Percentiles rank a stretch among this genome's conserved stretches.
phyloP scores from a whole-genome alignment of 2,329 filamentous ascomycete species.

The Pyricularia pennisetigena region DNA sequence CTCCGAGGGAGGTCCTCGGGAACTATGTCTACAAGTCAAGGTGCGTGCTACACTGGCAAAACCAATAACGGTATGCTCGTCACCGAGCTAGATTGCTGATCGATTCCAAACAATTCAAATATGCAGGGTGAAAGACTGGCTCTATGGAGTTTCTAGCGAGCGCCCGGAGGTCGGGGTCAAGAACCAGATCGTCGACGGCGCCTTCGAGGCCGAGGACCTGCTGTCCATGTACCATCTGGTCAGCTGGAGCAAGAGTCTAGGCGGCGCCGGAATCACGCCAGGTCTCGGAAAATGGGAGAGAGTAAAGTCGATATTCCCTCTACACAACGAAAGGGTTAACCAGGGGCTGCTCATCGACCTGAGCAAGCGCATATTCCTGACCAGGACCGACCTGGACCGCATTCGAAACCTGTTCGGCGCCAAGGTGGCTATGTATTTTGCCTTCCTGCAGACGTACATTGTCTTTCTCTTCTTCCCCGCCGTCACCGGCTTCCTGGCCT shows the following conservation, averaged over 20 bases:
- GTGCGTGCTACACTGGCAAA: slow-evolving; percentile 23
- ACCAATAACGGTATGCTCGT: not conserved
- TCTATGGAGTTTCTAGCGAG: slow-evolving; percentile 56
- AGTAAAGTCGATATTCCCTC: slow-evolving; percentile 57
- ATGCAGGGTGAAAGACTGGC: slow-evolving; percentile 61
- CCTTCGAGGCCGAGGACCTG: slow-evolving; percentile 55
- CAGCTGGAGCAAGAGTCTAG: slow-evolving; percentile 43
- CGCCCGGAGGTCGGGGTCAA: slow-evolving; percentile 44
- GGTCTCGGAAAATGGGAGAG: slow-evolving; percentile 61
- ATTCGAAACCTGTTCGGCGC: slow-evolving; percentile 64
- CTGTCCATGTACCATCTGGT: slow-evolving; percentile 63
- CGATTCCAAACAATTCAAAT: not conserved
- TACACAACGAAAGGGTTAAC: slow-evolving; percentile 50
- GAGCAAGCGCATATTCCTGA: slow-evolving; percentile 54
- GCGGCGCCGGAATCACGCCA: slow-evolving; percentile 59
- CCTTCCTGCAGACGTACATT: slow-evolving; percentile 87
- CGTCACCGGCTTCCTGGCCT: slow-evolving; percentile 64
- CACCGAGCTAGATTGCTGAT: not conserved
- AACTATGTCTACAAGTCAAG: slow-evolving; percentile 59
- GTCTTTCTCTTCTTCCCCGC: slow-evolving; percentile 76
- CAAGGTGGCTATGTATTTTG: slow-evolving; percentile 89
- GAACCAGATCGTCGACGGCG: slow-evolving; percentile 39
- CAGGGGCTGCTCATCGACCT: slow-evolving; percentile 33
- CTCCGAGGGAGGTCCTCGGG: slow-evolving; percentile 51
- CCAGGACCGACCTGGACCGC: slow-evolving; percentile 36